Percentiles rank a stretch among this genome's conserved stretches.
Evolutionary conservation across 2,329 filamentous ascomycete species (phyloP).

Genomic region (Emergomyces orientalis): DNA sequence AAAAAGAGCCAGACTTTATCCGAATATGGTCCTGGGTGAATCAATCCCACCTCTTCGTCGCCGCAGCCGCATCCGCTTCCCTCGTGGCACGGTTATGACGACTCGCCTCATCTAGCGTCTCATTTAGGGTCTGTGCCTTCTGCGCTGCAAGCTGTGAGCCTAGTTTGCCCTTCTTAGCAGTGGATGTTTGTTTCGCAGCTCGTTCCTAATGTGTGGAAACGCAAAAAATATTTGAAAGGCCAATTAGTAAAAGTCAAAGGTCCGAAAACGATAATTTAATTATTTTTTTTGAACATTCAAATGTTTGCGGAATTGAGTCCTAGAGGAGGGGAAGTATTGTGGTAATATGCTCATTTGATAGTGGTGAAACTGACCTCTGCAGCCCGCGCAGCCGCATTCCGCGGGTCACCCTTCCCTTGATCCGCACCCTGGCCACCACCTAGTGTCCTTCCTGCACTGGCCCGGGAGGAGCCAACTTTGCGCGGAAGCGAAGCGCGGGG

Average conservation of each 20-base stretch:
- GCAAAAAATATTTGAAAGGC: too few species aligned
- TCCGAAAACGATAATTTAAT: not conserved
- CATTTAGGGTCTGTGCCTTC: slow-evolving; percentile 60
- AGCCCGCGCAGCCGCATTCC: slow-evolving; percentile 65
- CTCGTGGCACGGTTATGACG: slow-evolving; percentile 55
- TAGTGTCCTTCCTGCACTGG: slow-evolving; percentile 54
- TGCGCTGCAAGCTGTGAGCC: slow-evolving; percentile 62
- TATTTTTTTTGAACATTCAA: too few species aligned
- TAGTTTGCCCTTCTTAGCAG: slow-evolving; percentile 53
- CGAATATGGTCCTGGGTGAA: too few species aligned
- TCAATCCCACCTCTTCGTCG: slow-evolving; percentile 51
- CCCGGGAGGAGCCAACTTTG: slow-evolving; percentile 35
- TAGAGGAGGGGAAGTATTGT: not conserved
- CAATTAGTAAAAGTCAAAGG: not conserved
- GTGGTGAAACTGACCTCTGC: slow-evolving; percentile 64
- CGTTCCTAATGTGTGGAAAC: slow-evolving; percentile 48
- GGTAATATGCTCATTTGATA: not conserved
- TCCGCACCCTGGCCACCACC: slow-evolving; percentile 41
- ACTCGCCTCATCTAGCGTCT: slow-evolving; percentile 60
- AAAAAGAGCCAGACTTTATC: too few species aligned
- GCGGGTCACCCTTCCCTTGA: slow-evolving; percentile 48
- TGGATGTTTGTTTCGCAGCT: slow-evolving; percentile 45
- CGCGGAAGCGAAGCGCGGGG: slow-evolving; percentile 41
- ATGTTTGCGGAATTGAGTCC: not conserved
- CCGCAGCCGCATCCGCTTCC: slow-evolving; percentile 56